Conservation (phyloP, 148 eudicot species). For the Silene latifolia region DNA sequence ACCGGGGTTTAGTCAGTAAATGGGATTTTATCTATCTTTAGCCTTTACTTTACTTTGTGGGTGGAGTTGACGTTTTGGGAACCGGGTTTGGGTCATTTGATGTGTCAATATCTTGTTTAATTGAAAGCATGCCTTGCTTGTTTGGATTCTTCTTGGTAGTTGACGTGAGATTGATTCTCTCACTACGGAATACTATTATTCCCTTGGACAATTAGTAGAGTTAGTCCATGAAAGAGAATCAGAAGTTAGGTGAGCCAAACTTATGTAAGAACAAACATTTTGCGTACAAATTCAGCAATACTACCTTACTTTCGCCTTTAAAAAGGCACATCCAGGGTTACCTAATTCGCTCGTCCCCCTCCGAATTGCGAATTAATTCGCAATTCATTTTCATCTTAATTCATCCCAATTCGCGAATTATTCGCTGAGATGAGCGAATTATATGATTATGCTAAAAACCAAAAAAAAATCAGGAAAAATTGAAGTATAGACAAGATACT, state of each 20-base stretch:
- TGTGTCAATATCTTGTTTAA: not conserved
- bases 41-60: not conserved
- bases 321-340: too few relatives aligned
- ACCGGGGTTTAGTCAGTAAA: not conserved
- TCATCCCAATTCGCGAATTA: too few relatives aligned
- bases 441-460: too few relatives aligned
- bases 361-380: too few relatives aligned
- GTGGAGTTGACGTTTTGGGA: not conserved
- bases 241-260: not conserved
- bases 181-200: not conserved
- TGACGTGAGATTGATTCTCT: not conserved
- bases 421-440: too few relatives aligned
- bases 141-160: not conserved
- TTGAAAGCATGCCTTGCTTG: not conserved
- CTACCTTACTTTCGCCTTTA: not conserved
- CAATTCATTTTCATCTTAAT: too few relatives aligned
- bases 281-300: not conserved
- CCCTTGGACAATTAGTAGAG: not conserved
- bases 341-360: too few relatives aligned
- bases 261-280: not conserved
- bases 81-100: not conserved
- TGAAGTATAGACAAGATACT: too few relatives aligned
- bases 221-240: not conserved
- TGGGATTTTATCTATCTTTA: not conserved
- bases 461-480: too few relatives aligned